Evolutionary conservation across 1,284 basidiomycete genomes (phyloP), one percentile per base, ranked within the genome.

Genomic region (Ustilago lituana): DNA sequence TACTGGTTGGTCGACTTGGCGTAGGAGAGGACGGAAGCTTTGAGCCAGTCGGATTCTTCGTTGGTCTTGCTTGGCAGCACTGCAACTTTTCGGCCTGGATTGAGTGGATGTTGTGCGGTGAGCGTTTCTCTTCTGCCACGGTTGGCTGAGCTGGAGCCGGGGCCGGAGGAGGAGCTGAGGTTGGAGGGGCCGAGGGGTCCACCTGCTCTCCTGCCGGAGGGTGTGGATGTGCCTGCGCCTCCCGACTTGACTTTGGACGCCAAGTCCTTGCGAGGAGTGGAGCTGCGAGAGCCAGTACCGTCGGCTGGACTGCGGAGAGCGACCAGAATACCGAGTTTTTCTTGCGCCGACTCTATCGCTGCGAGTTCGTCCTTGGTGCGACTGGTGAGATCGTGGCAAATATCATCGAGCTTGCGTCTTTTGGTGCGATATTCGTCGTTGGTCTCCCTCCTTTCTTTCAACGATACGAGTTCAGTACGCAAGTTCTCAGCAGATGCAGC

Each of bases 311-410:
- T 67, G 12, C 73, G 55, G 1, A 80, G 56, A 9, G 78, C 77
- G 4, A 60, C 59, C 0, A 80, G 49, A 17, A 78, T 74, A 26
- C 70, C 67, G 0, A 80, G 49, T 48, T 76, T 77, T 27, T 80
- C 78, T 11, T 77, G 52, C 11, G 75, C 75, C 17, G 60, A 59
- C 7, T 73, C 70, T 23, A 77, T 78, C 10, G 70, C 76, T 5
- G 50, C 45, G 2, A 75, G 49, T 46, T 78, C 76, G 4, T 78
- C 74, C 37, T 66, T 59, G 19, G 68, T 73, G 10, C 59, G 59
- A 35, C 44, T 61, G 27, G 67, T 56, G 9, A 72, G 57, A 19
- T 70, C 66, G 26, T 59, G 55, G 29, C 60, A 73, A 24, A 63
- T 44, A 22, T 67, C 66, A 17, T 73, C 69, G 14, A 65, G 61